Evolutionary conservation across 1,284 basidiomycete species (phyloP).

Genomic region (Neolentinus lepideus): DNA sequence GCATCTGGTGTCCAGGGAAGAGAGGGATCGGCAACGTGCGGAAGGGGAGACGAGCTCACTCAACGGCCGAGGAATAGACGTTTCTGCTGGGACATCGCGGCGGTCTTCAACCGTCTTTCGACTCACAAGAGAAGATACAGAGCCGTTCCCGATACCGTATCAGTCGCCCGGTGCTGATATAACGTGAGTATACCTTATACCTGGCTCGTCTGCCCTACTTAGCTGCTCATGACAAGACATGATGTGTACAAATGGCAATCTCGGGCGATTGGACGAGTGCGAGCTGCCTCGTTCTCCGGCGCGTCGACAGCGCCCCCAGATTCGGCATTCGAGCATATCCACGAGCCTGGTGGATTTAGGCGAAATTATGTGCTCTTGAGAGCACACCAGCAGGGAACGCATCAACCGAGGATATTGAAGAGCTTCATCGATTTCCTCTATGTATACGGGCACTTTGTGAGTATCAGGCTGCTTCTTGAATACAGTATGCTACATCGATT

Average conservation of each 20-base stretch:
- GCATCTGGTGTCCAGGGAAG: slow-evolving; percentile 75
- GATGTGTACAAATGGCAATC: slow-evolving; percentile 92
- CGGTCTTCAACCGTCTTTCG: slow-evolving; percentile 9
- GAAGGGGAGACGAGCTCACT: slow-evolving; percentile 16
- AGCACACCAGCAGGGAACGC: slow-evolving; percentile 58
- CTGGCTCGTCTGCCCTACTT: slow-evolving; percentile 3
- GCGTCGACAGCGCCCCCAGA: slow-evolving; percentile 39
- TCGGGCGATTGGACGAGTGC: slow-evolving; percentile 47
- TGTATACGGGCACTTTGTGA: slow-evolving; percentile 90
- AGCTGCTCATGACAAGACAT: slow-evolving; percentile 45
- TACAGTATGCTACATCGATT: slow-evolving; percentile 3
- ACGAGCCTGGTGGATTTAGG: slow-evolving; percentile 90
- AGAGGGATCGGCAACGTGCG: slow-evolving; percentile 29
- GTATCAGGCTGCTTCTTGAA: slow-evolving; percentile 23
- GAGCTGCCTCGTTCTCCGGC: slow-evolving; percentile 70
- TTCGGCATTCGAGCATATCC: slow-evolving; percentile 85
- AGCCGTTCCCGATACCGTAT: slow-evolving; percentile 79
- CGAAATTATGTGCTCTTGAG: slow-evolving; percentile 77
- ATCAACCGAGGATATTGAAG: slow-evolving; percentile 62
- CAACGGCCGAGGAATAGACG: slow-evolving; percentile 21
- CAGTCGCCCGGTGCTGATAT: slow-evolving; percentile 82
- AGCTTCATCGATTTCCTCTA: slow-evolving; percentile 93
- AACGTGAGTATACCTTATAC: slow-evolving; percentile 57
- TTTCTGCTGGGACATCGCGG: slow-evolving; percentile 15
- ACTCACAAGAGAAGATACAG: slow-evolving; percentile 38